These are phyloP conservation scores for Phytophthora sp. DNA, from an alignment of 352 stramenopile species.

Conservation along the genomic window DNA sequence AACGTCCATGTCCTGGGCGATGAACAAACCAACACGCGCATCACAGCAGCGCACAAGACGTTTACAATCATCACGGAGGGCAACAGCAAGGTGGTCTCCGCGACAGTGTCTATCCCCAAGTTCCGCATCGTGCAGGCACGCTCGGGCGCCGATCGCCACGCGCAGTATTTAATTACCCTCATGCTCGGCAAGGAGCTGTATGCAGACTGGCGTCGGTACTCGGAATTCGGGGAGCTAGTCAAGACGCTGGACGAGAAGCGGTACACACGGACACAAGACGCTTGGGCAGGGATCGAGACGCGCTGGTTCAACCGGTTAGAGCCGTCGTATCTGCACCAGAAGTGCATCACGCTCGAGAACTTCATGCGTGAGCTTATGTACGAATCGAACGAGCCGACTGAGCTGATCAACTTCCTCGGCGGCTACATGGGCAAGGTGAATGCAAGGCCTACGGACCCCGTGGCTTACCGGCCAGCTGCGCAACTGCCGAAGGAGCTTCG, in stretches of 20 bases:
- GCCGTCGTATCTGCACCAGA: conserved; percentile 87
- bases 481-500: conserved; percentile 89
- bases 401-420: conserved; percentile 85
- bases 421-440: conserved; percentile 84
- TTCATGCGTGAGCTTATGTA: conserved; percentile 91
- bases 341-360: conserved; percentile 89
- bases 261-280: conserved; percentile 66
- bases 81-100: conserved; percentile 80
- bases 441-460: conserved; percentile 66
- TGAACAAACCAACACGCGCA: conserved; percentile 84
- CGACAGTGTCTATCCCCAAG: conserved; percentile 85
- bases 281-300: conserved; percentile 81
- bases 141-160: conserved; percentile 79
- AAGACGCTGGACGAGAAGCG: conserved; percentile 76
- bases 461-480: conserved; percentile 65
- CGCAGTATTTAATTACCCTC: conserved; percentile 89
- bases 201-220: conserved; percentile 88
- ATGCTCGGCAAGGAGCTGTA: conserved; percentile 89
- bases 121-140: conserved; percentile 89
- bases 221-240: conserved; percentile 84
- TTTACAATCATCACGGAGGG: conserved; percentile 81
- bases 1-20: conserved; percentile 82
- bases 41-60: conserved; percentile 87
- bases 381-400: conserved; percentile 76
- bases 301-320: conserved; percentile 89